Evolutionary conservation across 352 stramenopile genomes (phyloP), one percentile per base, ranked within the genome.

Genomic region (Globisporangium lucens): DNA sequence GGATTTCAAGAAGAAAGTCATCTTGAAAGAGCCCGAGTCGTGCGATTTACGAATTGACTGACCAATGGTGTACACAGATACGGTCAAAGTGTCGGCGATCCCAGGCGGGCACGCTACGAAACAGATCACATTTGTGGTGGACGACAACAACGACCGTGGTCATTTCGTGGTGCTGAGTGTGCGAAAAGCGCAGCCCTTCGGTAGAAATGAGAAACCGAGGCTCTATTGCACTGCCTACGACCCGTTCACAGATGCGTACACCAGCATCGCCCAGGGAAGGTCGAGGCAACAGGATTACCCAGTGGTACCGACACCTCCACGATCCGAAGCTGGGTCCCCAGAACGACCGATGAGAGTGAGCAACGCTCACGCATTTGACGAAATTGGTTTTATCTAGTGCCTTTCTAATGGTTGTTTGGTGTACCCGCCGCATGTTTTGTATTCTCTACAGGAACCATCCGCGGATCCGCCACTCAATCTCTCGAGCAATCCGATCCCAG

Each of bases 191-290:
- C 70, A 83, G 1, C 76, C 80, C 0, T 70, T 74, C 24, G 46
- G 66, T 22, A 24, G 65, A 58, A 68, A 65, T n/a, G 63, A 78
- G 4, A 61, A 55, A 8, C 17, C 72, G 8, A 52, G 76, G 49
- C 60, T 95, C 3, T 95, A 95, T 52, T 95, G 85, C 66, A 95
- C 87, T 4, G 87, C 87, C 4, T 95, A 95, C 66, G 85, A 95
- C 29, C 87, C 87, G 12, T 76, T 89, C 29, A 94, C 75, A 3
- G 84, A 91, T n/a, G 72, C 75, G 22, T 87, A 88, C 60, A 66
- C 79, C 29, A 73, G 66, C 12, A 66, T 89, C 0, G 27, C 38
- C 8, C 69, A 74, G 24, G 46, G 65, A 20, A 66, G 65, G 35
- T 6, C 68, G 13, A 64, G 62, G 3, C 57, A 57, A 9, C 36